A percentile compares a stretch with the other conserved stretches of the same genome.
phyloP scores from a whole-genome alignment of 345 rosid species.

The Hirschfeldia incana region DNA sequence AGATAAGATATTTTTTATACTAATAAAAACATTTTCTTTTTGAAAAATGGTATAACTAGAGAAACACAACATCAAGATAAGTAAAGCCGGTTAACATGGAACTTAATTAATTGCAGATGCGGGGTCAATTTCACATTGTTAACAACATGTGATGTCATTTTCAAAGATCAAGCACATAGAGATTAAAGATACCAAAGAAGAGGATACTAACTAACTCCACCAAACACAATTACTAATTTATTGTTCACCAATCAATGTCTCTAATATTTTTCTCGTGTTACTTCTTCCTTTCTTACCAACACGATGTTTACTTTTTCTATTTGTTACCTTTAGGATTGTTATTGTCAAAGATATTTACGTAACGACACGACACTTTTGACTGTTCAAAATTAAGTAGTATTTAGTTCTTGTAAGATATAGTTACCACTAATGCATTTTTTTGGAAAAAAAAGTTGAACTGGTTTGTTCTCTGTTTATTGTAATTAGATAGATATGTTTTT shows the following conservation, averaged over 20 bases:
- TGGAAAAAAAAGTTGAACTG: not conserved
- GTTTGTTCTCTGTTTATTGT: not conserved
- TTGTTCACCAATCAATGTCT: constrained; percentile 37
- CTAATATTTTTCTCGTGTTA: constrained; percentile 20
- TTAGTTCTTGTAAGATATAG: not conserved
- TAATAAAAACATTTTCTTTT: not conserved
- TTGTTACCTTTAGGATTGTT: constrained; percentile 1
- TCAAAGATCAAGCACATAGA: constrained; percentile 24
- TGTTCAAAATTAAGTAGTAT: not conserved
- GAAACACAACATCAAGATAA: constrained; percentile 11
- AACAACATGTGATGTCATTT: constrained; percentile 22
- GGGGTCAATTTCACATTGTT: constrained; percentile 2
- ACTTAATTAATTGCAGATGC: not conserved
- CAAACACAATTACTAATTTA: constrained; percentile 35
- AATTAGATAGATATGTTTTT: too few relatives aligned
- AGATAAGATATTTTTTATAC: not conserved
- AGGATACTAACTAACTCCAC: constrained; percentile 37
- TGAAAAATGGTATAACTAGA: not conserved
- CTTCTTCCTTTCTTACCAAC: constrained; percentile 33
- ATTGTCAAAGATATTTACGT: not conserved
- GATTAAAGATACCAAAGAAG: constrained; percentile 19
- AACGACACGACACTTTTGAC: not conserved
- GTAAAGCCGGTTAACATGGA: constrained; percentile 25
- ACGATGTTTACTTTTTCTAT: constrained; percentile 15
- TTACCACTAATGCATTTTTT: not conserved